These are phyloP conservation scores for Backusella psychrophila DNA, from an alignment of 192 early-diverging fungal genomes.

Conservation along the genomic window DNA sequence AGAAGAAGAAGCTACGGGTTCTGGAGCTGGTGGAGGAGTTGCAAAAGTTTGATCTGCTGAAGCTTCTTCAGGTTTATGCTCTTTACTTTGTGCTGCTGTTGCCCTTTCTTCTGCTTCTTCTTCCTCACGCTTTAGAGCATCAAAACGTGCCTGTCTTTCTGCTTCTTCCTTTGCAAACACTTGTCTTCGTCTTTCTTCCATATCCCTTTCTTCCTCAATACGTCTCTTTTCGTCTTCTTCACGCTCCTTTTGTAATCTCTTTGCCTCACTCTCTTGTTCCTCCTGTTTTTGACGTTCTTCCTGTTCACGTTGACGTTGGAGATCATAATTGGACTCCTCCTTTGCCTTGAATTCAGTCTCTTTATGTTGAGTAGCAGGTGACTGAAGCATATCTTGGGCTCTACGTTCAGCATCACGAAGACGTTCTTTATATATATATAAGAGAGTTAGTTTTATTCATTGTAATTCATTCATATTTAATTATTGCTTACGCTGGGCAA, in stretches of 20 bases:
- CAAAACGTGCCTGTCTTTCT: slow-evolving; percentile 11
- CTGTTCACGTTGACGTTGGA: not conserved
- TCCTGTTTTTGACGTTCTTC: slow-evolving; percentile 15
- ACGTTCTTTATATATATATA: slow-evolving; percentile 23
- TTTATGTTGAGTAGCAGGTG: slow-evolving; percentile 31
- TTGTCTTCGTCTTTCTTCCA: slow-evolving; percentile 15
- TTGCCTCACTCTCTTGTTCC: slow-evolving; percentile 10
- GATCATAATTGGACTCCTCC: slow-evolving; percentile 5
- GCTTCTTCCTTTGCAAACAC: slow-evolving; percentile 17
- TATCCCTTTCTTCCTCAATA: slow-evolving; percentile 7
- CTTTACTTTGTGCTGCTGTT: not conserved
- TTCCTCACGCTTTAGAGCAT: slow-evolving; percentile 9
- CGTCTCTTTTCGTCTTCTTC: slow-evolving; percentile 22
- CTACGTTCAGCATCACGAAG: slow-evolving; percentile 32
- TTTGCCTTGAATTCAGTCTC: slow-evolving; percentile 31
- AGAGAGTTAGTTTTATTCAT: not conserved
- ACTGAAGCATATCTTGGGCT: slow-evolving; percentile 40
- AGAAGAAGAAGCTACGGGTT: not conserved
- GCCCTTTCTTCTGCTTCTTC: slow-evolving; percentile 13
- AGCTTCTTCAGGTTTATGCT: slow-evolving; percentile 11
- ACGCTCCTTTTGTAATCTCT: not conserved
- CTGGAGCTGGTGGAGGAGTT: not conserved
- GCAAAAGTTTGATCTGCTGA: not conserved
- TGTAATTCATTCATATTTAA: not conserved
- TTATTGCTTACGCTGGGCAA: slow-evolving; percentile 25